A percentile compares a stretch with the other conserved stretches of the same genome.
Evolutionary conservation across 2,329 filamentous ascomycete species (phyloP).

Genomic region (Apiospora marii): DNA sequence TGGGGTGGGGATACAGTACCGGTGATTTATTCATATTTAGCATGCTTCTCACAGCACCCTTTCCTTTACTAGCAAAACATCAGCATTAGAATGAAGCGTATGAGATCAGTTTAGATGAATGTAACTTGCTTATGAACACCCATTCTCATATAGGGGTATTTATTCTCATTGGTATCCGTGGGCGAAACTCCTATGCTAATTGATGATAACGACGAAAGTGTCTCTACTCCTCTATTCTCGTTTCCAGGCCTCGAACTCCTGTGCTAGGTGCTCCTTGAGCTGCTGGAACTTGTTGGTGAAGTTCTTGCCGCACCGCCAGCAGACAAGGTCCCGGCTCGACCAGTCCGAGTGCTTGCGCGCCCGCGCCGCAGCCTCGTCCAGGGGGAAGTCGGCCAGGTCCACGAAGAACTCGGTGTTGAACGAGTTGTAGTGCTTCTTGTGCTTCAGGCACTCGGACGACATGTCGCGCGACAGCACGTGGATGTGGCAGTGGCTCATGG

Average conservation of each 20-base stretch:
- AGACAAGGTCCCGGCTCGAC: conserved; percentile 71
- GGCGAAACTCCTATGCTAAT: no score
- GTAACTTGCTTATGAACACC: neutral
- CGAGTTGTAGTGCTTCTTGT: conserved; percentile 90
- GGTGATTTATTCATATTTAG: neutral
- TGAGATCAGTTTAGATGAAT: conserved; percentile 16
- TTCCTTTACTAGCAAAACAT: neutral
- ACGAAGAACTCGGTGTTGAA: conserved; percentile 90
- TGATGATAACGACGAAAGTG: neutral
- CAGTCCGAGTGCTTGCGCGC: conserved; percentile 62
- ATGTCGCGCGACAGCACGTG: conserved; percentile 87
- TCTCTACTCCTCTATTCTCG: conserved; percentile 51
- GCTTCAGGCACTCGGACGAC: conserved; percentile 74
- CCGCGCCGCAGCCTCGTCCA: conserved; percentile 70
- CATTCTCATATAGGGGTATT: neutral
- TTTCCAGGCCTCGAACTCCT: conserved; percentile 81
- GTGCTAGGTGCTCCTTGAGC: conserved; percentile 65
- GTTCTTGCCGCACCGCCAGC: conserved; percentile 82
- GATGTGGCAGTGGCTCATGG: conserved; percentile 91
- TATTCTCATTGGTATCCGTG: neutral
- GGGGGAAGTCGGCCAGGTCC: conserved; percentile 78
- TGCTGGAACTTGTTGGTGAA: conserved; percentile 77
- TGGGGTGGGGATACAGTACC: neutral
- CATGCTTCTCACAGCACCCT: neutral
- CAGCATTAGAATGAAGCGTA: conserved; percentile 12